These are phyloP conservation scores for Ophiostoma sp. DNA, from an alignment of 2,329 filamentous ascomycete genomes.

Conservation along the genomic window DNA sequence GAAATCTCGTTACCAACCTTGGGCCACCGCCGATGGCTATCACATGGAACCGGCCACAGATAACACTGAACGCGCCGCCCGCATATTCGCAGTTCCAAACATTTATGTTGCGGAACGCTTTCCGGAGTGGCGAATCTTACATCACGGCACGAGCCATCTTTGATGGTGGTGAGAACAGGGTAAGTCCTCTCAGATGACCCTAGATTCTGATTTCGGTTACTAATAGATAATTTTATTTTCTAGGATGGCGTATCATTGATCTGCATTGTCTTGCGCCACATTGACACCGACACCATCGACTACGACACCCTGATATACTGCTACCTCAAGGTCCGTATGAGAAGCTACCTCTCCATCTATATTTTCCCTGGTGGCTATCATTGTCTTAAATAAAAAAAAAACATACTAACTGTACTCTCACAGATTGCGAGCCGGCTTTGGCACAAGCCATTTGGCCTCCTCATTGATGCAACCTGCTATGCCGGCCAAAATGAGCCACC, in stretches of 20 bases:
- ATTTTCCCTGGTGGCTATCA: background rate
- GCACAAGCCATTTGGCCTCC: constrained; percentile 62
- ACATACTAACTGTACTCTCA: constrained; percentile 8
- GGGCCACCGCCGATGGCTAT: constrained; percentile 63
- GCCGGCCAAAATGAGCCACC: constrained; percentile 61
- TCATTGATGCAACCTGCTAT: constrained; percentile 66
- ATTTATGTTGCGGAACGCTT: constrained; percentile 66
- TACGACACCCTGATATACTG: constrained; percentile 62
- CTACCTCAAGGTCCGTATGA: constrained; percentile 56
- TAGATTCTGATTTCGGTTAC: constrained; percentile 27
- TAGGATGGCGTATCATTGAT: constrained; percentile 63
- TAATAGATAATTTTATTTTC: background rate
- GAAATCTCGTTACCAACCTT: constrained; percentile 59
- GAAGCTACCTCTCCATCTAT: background rate
- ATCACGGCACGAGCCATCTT: constrained; percentile 61
- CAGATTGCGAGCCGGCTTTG: constrained; percentile 64
- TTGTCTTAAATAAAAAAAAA: background rate
- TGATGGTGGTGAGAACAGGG: constrained; percentile 63
- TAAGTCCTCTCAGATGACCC: constrained; percentile 28
- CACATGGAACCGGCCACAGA: constrained; percentile 62
- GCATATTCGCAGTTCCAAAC: constrained; percentile 65
- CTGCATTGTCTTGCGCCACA: constrained; percentile 62
- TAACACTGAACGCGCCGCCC: constrained; percentile 58
- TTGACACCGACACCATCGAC: constrained; percentile 60
- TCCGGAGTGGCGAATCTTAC: constrained; percentile 59